Conservation (phyloP, 352 stramenopile species). For the Globisporangium sylvaticum region DNA sequence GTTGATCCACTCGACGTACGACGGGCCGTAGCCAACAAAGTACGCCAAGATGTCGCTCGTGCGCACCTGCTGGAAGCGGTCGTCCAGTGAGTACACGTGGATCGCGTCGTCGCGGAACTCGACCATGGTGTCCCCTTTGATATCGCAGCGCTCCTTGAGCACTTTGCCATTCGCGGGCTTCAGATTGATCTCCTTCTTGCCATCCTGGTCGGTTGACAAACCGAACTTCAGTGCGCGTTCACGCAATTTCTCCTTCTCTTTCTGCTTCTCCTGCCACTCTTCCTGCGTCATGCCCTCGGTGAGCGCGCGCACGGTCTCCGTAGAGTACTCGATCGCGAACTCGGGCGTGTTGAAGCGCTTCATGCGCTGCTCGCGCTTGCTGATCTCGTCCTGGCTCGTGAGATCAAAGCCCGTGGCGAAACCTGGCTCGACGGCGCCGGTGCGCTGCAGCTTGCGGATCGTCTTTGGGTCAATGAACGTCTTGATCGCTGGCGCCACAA, state of each 20-base stretch:
- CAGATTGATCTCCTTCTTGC: constrained; percentile 24
- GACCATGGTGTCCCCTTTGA: constrained; percentile 32
- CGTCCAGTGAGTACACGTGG: constrained; percentile 81
- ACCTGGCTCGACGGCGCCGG: constrained; percentile 47
- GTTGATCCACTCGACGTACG: constrained; percentile 88
- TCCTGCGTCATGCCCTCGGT: constrained; percentile 68
- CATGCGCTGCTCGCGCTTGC: constrained; percentile 72
- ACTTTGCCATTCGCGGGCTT: constrained; percentile 54
- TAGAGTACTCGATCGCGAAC: constrained; percentile 68
- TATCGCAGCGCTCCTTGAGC: constrained; percentile 51
- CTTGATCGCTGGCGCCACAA: constrained; percentile 58
- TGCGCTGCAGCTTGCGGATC: constrained; percentile 71
- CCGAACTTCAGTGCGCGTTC: constrained; percentile 74
- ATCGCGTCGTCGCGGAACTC: constrained; percentile 63
- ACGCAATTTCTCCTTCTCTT: constrained; percentile 56
- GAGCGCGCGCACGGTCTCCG: constrained; percentile 54
- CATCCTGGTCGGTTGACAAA: constrained; percentile 38
- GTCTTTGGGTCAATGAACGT: constrained; percentile 80
- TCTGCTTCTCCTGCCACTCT: constrained; percentile 58
- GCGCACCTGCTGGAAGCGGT: constrained; percentile 74
- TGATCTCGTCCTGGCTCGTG: constrained; percentile 50
- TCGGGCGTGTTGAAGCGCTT: constrained; percentile 75
- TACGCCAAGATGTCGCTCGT: constrained; percentile 78
- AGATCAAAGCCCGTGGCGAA: constrained; percentile 78
- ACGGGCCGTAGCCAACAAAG: constrained; percentile 73